phyloP scores from a whole-genome alignment of 345 rosid species.

The Microcos paniculata region DNA sequence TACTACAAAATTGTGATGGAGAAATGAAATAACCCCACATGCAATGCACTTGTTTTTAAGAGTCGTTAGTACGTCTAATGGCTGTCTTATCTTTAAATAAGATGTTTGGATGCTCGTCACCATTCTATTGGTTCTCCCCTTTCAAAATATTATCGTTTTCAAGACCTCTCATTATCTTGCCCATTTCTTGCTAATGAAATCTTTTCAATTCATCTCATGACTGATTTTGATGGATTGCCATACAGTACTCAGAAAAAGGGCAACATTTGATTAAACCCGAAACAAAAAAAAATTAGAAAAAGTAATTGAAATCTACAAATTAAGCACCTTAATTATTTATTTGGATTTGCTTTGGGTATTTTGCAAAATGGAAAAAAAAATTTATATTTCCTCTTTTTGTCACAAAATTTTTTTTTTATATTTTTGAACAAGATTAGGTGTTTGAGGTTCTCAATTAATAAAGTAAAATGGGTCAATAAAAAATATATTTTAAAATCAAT shows the following conservation, averaged over 20 bases:
- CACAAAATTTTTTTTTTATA: too few relatives aligned
- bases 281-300: neutral
- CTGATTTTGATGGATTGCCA: slow-evolving; percentile 9
- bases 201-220: neutral
- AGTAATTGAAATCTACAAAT: neutral
- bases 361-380: too few relatives aligned
- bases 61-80: slow-evolving; percentile 3
- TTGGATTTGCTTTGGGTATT: too few relatives aligned
- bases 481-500: too few relatives aligned
- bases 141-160: neutral
- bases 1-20: neutral
- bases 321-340: too few relatives aligned
- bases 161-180: neutral
- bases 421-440: too few relatives aligned
- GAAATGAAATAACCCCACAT: neutral
- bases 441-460: too few relatives aligned
- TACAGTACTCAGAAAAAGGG: neutral
- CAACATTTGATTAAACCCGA: neutral
- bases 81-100: neutral
- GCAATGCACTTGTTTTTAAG: neutral
- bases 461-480: too few relatives aligned
- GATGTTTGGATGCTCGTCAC: neutral
- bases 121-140: neutral
- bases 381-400: too few relatives aligned
- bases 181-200: neutral